Base-by-base conservation (phyloP, 1,284 basidiomycete species). In the Sparassis latifolia region DNA sequence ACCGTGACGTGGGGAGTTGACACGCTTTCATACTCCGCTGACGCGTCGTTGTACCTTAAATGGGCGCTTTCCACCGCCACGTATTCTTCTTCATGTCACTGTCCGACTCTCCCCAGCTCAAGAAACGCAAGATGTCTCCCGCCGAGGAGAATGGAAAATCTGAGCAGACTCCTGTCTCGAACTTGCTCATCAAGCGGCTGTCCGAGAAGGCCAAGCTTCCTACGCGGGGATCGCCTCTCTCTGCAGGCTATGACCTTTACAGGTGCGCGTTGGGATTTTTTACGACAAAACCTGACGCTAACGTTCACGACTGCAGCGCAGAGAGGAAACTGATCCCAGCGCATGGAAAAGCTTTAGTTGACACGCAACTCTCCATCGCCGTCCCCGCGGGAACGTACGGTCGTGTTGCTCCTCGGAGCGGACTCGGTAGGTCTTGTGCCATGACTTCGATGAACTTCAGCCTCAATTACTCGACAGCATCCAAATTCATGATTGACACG, bases 401-500 rank as follows among this genome's bases (percentile, higher is more conserved):
- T 52, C 89, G 97, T 45, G 89, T 99, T 52, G 96, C 96, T 2
- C 95, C 96, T 4, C 81, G 96, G 10, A 92, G 88, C 62, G 96
- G 96, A 4, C 80, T 98, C 12, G 95, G 94, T 96, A 56, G 27
- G 6, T 45, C 42, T 47, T 33, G 42, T 45, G 30, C 35, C 29
- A 45, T 33, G 10, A 37, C 32, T 33, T 9, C 35, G 10, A 37
- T 12, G 42, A 39, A 28, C 12, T 44, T 42, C 42, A 48, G 47
- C 45, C 29, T 10, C 47, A 3, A 29, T 28, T 20, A 2, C 47
- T 42, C 48, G 12, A 20, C 59, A 95, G 95, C 96, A 3, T 88
- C 88, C 30, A 99, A 99, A 68, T 94, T 92, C 70, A 92, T 93
- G 78, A 97, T 99, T 55, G 90, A 97, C 66, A 95, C 92, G 0